Percentiles rank a stretch among this genome's conserved stretches.
phyloP scores from a whole-genome alignment of 257 asterid species.

The Penstemon newberryi region DNA sequence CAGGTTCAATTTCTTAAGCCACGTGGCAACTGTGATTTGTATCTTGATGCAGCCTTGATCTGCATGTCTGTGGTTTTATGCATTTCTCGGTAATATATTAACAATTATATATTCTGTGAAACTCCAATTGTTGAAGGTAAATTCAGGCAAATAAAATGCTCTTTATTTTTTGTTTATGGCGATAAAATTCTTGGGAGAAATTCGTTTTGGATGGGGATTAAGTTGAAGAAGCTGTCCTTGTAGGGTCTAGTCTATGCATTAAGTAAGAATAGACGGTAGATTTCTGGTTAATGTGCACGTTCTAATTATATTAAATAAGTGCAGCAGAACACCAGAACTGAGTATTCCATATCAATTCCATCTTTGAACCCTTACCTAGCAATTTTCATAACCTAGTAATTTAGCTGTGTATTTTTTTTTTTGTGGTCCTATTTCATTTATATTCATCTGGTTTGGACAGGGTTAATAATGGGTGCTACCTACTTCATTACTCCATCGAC shows the following conservation, averaged over 20 bases:
- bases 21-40: slow-evolving; percentile 11
- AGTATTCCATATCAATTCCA: not conserved
- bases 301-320: not conserved
- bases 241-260: not conserved
- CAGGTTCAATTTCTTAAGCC: slow-evolving; percentile 19
- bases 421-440: slow-evolving; percentile 16
- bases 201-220: slow-evolving; percentile 20
- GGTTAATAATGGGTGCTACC: slow-evolving; percentile 67
- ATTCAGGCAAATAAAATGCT: not conserved
- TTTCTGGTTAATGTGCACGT: slow-evolving; percentile 16
- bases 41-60: slow-evolving; percentile 16
- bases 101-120: not conserved
- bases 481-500: slow-evolving; percentile 66
- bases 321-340: slow-evolving; percentile 2
- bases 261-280: not conserved
- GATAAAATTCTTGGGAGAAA: not conserved
- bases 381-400: slow-evolving; percentile 16
- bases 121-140: slow-evolving; percentile 1
- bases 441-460: slow-evolving; percentile 45
- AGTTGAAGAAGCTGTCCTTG: not conserved
- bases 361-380: slow-evolving; percentile 13
- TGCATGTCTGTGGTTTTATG: slow-evolving; percentile 2
- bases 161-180: slow-evolving; percentile 8
- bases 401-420: slow-evolving; percentile 22
- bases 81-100: not conserved